Percentiles rank a stretch among this genome's conserved stretches.
Conservation (phyloP, 345 rosid species). For the Pseudoturritis turrita region DNA sequence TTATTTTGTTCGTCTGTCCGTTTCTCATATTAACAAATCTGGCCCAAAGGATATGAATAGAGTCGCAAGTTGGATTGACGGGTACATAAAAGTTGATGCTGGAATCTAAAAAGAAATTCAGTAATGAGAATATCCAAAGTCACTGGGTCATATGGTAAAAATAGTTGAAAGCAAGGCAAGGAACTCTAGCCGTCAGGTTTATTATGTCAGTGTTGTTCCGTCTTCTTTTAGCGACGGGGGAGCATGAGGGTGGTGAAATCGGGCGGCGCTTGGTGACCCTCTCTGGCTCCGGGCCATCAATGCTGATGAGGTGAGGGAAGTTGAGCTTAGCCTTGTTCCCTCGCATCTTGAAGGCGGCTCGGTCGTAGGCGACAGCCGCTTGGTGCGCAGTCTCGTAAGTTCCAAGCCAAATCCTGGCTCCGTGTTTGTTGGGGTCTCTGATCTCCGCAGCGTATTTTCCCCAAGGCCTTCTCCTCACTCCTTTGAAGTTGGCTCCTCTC, state of each 20-base stretch:
- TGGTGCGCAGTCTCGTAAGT: slow-evolving; percentile 30
- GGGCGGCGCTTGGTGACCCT: neutral
- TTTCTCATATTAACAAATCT: too few relatives aligned
- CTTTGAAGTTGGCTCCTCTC: neutral
- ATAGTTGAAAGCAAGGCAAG: neutral
- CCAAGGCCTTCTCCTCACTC: slow-evolving; percentile 38
- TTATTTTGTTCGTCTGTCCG: too few relatives aligned
- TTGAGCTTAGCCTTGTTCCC: slow-evolving; percentile 28
- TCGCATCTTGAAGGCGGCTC: slow-evolving; percentile 21
- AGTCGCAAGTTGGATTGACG: neutral
- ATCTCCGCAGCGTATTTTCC: slow-evolving; percentile 40
- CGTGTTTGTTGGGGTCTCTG: slow-evolving; percentile 34
- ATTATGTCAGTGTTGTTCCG: neutral
- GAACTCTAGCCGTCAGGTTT: neutral
- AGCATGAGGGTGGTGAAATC: neutral
- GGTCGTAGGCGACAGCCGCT: slow-evolving; percentile 25
- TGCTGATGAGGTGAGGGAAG: slow-evolving; percentile 22
- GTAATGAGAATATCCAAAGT: neutral
- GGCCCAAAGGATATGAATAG: neutral
- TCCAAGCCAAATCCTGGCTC: slow-evolving; percentile 43
- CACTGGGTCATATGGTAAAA: neutral
- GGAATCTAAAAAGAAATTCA: neutral
- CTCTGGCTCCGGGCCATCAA: neutral
- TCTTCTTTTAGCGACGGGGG: neutral
- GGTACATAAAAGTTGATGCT: neutral